Conservation (phyloP, 768 basidiomycete species). For the Hericium coralloides region DNA sequence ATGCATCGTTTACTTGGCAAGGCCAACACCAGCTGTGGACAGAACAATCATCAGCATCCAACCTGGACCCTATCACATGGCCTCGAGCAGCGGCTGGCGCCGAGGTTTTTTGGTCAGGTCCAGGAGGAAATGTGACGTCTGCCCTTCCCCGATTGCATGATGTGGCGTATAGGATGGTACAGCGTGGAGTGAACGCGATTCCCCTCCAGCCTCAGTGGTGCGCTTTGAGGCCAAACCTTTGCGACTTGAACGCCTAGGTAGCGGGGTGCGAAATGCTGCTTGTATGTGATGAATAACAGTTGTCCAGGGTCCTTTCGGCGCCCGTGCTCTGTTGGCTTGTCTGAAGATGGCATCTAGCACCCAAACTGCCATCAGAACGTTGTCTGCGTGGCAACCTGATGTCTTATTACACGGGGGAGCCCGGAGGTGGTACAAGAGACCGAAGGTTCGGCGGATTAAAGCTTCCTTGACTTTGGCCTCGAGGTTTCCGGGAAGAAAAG, state of each 20-base stretch:
- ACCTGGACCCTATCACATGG: conserved; percentile 63
- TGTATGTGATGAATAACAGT: too few relatives aligned
- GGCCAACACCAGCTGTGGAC: conserved; percentile 66
- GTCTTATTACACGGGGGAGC: too few relatives aligned
- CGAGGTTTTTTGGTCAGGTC: conserved; percentile 72
- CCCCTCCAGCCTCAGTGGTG: conserved; percentile 34
- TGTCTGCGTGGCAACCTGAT: too few relatives aligned
- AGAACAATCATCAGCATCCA: conserved; percentile 62
- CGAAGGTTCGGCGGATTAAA: background rate
- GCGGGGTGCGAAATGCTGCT: too few relatives aligned
- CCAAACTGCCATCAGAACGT: too few relatives aligned
- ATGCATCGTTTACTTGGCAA: conserved; percentile 12
- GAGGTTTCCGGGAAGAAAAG: too few relatives aligned
- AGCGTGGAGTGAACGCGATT: conserved; percentile 24
- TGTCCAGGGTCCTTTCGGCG: too few relatives aligned
- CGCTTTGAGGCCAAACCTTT: conserved; percentile 24
- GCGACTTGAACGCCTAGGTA: conserved; percentile 15
- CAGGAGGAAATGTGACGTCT: conserved; percentile 20
- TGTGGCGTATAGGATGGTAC: conserved; percentile 24
- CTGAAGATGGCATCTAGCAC: too few relatives aligned
- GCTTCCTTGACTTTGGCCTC: too few relatives aligned
- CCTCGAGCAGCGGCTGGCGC: conserved; percentile 64
- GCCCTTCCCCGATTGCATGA: conserved; percentile 60
- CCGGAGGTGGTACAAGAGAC: background rate
- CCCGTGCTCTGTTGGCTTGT: too few relatives aligned